phyloP scores from a whole-genome alignment of 305 asterid genomes.

The Solanum aculeatissimum region DNA sequence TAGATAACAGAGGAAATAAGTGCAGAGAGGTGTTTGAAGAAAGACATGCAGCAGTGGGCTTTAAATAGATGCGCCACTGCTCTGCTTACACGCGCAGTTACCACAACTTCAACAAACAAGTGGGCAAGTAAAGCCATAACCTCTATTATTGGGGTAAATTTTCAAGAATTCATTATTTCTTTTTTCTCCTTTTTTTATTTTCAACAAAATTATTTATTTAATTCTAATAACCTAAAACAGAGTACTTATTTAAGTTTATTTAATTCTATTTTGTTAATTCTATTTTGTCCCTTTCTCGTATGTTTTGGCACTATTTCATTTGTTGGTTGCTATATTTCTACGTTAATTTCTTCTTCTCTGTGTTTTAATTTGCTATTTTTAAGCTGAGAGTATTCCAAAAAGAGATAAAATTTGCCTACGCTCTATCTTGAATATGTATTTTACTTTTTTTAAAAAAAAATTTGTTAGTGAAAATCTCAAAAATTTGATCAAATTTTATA shows the following conservation, averaged over 20 bases:
- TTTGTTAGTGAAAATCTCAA: background rate
- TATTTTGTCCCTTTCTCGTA: too few species aligned
- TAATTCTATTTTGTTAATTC: too few species aligned
- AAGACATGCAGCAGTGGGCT: background rate
- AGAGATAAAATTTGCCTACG: too few species aligned
- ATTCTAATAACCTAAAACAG: background rate
- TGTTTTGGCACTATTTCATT: too few species aligned
- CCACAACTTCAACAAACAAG: background rate
- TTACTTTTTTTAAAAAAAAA: background rate
- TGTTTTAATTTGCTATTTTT: too few species aligned
- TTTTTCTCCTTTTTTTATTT: background rate
- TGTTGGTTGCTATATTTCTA: too few species aligned
- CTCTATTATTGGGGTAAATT: background rate
- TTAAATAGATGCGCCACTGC: background rate
- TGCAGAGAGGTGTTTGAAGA: background rate
- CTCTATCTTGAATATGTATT: background rate
- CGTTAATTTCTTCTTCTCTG: too few species aligned
- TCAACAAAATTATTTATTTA: background rate
- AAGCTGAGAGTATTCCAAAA: fast-evolving
- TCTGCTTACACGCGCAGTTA: background rate
- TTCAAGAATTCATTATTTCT: background rate
- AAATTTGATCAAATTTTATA: background rate
- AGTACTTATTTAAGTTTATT: background rate
- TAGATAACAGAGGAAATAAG: background rate
- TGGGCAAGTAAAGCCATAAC: background rate